Evolutionary conservation across 139 green algal species (phyloP).

Genomic region (Nannochloris sp.): DNA sequence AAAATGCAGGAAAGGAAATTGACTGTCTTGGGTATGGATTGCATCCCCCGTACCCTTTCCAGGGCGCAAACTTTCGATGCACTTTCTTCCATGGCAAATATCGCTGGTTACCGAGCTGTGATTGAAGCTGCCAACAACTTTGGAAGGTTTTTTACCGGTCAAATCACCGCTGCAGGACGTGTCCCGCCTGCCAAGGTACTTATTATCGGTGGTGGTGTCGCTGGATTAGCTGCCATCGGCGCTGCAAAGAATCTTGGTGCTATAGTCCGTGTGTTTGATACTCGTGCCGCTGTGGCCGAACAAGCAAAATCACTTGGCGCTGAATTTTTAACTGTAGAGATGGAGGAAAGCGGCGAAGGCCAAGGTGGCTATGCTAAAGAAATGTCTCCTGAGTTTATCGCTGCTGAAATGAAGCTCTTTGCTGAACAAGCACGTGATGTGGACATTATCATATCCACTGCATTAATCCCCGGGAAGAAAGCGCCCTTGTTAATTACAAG

Average conservation of each 20-base stretch:
- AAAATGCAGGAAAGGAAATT: slow-evolving; percentile 44
- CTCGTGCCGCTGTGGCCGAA: slow-evolving; percentile 55
- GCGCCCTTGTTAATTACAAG: slow-evolving; percentile 76
- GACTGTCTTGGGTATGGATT: slow-evolving; percentile 84
- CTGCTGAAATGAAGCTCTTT: slow-evolving; percentile 66
- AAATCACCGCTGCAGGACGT: slow-evolving; percentile 85
- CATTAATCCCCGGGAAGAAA: slow-evolving; percentile 72
- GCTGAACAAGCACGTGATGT: slow-evolving; percentile 69
- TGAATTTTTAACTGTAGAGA: slow-evolving; percentile 77
- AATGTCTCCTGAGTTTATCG: slow-evolving; percentile 76
- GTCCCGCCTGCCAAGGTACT: slow-evolving; percentile 69
- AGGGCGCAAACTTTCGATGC: slow-evolving; percentile 79
- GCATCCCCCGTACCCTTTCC: slow-evolving; percentile 71
- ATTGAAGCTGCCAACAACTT: slow-evolving; percentile 73
- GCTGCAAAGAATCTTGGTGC: slow-evolving; percentile 70
- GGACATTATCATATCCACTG: slow-evolving; percentile 90
- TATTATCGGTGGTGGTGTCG: slow-evolving; percentile 68
- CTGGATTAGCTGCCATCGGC: slow-evolving; percentile 61
- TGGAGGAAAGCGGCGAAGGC: slow-evolving; percentile 71
- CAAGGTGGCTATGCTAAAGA: slow-evolving; percentile 76
- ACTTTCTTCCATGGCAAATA: slow-evolving; percentile 79
- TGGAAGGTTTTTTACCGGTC: slow-evolving; percentile 74
- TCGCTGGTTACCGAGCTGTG: slow-evolving; percentile 73
- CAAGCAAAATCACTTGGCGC: slow-evolving; percentile 72
- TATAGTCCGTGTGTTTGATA: slow-evolving; percentile 82